Percentiles rank a stretch among this genome's conserved stretches.
phyloP scores from a whole-genome alignment of 2,329 filamentous ascomycete genomes.

The Parascedosporium putredinis region DNA sequence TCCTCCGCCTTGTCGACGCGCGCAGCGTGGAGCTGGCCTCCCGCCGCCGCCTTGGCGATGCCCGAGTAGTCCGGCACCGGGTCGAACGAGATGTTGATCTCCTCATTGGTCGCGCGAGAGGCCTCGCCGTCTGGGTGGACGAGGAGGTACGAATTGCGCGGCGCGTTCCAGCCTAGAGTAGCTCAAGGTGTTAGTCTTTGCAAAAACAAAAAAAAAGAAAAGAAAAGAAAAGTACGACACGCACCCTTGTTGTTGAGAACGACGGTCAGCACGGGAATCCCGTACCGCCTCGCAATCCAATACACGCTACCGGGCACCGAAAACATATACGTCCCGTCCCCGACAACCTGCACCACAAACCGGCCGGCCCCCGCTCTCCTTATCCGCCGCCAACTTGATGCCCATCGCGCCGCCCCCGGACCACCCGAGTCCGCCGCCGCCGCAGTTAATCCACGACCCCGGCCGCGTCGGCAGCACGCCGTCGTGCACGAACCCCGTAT shows the following conservation, averaged over 20 bases:
- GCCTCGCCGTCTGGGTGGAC: slow-evolving; percentile 48
- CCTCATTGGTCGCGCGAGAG: slow-evolving; percentile 45
- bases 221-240: slow-evolving; percentile 7
- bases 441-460: slow-evolving; percentile 71
- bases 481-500: slow-evolving; percentile 55
- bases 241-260: slow-evolving; percentile 46
- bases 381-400: slow-evolving; percentile 57
- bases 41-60: slow-evolving; percentile 49
- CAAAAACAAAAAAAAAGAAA: not conserved
- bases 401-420: slow-evolving; percentile 66
- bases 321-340: slow-evolving; percentile 47
- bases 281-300: slow-evolving; percentile 44
- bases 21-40: slow-evolving; percentile 40
- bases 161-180: slow-evolving; percentile 50
- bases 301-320: slow-evolving; percentile 43
- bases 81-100: slow-evolving; percentile 51
- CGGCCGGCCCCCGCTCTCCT: slow-evolving; percentile 31
- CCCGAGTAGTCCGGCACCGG: slow-evolving; percentile 49
- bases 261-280: slow-evolving; percentile 43
- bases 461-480: slow-evolving; percentile 59
- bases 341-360: slow-evolving; percentile 45
- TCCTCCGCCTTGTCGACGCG: slow-evolving; percentile 34
- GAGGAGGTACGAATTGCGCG: slow-evolving; percentile 42
- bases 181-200: not conserved
- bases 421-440: slow-evolving; percentile 72